Conservation (phyloP, 2,329 filamentous ascomycete genomes). For the Botrytis squamosa region DNA sequence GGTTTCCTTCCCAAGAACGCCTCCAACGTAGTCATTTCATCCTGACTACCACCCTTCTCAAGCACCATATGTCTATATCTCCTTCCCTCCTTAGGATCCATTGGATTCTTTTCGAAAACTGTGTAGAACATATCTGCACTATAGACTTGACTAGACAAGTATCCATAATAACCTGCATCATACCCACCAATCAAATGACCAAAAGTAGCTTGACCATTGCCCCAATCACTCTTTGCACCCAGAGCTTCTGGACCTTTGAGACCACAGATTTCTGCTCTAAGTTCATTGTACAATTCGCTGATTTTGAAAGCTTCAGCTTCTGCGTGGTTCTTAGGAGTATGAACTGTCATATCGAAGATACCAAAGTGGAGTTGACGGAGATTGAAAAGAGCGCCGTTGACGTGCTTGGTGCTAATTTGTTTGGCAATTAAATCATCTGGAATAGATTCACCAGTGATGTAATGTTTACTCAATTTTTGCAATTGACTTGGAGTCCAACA, state of each 20-base stretch:
- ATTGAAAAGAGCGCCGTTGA: conserved; percentile 78
- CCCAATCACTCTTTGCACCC: conserved; percentile 59
- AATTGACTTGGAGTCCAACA: conserved; percentile 68
- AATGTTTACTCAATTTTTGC: conserved; percentile 69
- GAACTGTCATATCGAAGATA: conserved; percentile 80
- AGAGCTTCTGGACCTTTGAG: conserved; percentile 71
- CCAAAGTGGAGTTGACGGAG: conserved; percentile 77
- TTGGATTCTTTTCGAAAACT: conserved; percentile 74
- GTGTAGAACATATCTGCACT: conserved; percentile 83
- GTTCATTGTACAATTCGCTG: conserved; percentile 67
- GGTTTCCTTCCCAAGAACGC: conserved; percentile 77
- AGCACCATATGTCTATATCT: conserved; percentile 76
- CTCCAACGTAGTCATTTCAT: conserved; percentile 77
- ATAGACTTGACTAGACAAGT: conserved; percentile 74
- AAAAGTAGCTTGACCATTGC: conserved; percentile 76
- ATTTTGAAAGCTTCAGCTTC: conserved; percentile 66
- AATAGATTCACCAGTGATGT: conserved; percentile 66
- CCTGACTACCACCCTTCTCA: conserved; percentile 73
- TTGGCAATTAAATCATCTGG: conserved; percentile 72
- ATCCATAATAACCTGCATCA: conserved; percentile 81
- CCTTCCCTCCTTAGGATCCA: conserved; percentile 71
- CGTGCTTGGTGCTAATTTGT: conserved; percentile 73
- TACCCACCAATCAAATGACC: conserved; percentile 83
- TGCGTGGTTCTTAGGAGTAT: conserved; percentile 67
- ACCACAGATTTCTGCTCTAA: conserved; percentile 69